Percentiles rank a stretch among this genome's conserved stretches.
Evolutionary conservation across 139 green algal species (phyloP).

Genomic region (Closterium sp.): DNA sequence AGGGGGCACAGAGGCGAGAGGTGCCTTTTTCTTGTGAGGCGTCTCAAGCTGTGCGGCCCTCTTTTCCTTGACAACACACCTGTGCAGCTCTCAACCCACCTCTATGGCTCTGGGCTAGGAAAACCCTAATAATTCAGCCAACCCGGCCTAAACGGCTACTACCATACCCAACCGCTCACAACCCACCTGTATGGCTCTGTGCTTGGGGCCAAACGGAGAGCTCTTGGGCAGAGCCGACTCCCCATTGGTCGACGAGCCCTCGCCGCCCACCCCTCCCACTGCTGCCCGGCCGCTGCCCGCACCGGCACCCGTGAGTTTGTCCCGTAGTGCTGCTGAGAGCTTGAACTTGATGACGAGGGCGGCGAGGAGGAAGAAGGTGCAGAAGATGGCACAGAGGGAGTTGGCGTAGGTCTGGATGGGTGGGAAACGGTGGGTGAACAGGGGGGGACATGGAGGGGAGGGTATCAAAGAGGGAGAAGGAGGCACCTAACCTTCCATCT

Average conservation of each 20-base stretch:
- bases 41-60: no score
- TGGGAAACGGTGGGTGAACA: not conserved
- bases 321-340: slow-evolving; percentile 52
- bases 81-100: not conserved
- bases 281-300: not conserved
- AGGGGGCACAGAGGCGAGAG: no score
- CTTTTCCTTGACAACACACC: no score
- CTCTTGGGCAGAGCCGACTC: slow-evolving; percentile 5
- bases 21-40: no score
- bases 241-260: not conserved
- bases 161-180: no score
- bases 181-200: slow-evolving; percentile 33
- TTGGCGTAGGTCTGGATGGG: not conserved
- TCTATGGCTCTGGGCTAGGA: slow-evolving; percentile 18
- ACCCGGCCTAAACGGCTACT: not conserved
- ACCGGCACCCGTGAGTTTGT: slow-evolving; percentile 1
- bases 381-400: slow-evolving; percentile 62
- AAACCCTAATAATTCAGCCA: slow-evolving; percentile 11
- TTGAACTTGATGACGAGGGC: slow-evolving; percentile 90
- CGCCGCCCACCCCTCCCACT: not conserved
- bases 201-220: slow-evolving; percentile 32
- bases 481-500: no score
- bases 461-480: not conserved
- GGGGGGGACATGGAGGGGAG: not conserved
- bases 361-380: slow-evolving; percentile 78